Percentiles rank a stretch among this genome's conserved stretches.
Conservation (phyloP, 768 basidiomycete species). For the Antrodiella citrinella region DNA sequence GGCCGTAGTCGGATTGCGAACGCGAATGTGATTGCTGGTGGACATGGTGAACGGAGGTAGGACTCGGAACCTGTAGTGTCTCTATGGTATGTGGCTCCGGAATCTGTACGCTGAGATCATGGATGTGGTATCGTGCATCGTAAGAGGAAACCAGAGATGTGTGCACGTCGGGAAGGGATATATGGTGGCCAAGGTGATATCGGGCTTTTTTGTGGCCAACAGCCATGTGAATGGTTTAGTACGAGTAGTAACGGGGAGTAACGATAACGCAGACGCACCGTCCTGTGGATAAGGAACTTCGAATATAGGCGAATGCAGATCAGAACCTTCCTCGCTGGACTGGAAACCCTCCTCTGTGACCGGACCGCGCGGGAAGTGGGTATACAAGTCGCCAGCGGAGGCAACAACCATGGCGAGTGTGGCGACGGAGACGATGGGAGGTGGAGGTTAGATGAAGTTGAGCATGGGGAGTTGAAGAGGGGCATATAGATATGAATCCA, state of each 20-base stretch:
- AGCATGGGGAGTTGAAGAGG: slow-evolving; percentile 24
- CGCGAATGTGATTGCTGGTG: slow-evolving; percentile 9
- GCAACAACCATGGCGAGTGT: slow-evolving; percentile 46
- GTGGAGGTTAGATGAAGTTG: slow-evolving; percentile 18
- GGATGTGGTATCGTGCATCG: slow-evolving; percentile 20
- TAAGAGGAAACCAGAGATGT: slow-evolving; percentile 13
- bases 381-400: slow-evolving; percentile 45
- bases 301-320: slow-evolving; percentile 66
- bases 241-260: slow-evolving; percentile 19
- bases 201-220: slow-evolving; percentile 59
- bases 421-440: slow-evolving; percentile 16
- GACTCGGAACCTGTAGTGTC: slow-evolving; percentile 20
- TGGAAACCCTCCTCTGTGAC: slow-evolving; percentile 57
- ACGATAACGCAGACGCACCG: slow-evolving; percentile 30
- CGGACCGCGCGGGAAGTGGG: slow-evolving; percentile 44
- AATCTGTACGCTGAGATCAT: slow-evolving; percentile 16
- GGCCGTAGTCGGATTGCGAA: slow-evolving; percentile 11
- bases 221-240: slow-evolving; percentile 16
- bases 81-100: slow-evolving; percentile 21
- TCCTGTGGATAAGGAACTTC: slow-evolving; percentile 38
- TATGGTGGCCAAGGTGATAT: slow-evolving; percentile 34
- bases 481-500: slow-evolving; percentile 24
- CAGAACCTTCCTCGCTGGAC: slow-evolving; percentile 72
- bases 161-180: slow-evolving; percentile 11
- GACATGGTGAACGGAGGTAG: slow-evolving; percentile 16